Percentiles rank a stretch among this genome's conserved stretches.
phyloP scores from a whole-genome alignment of 2,329 filamentous ascomycete species.

The Bipolaris oryzae region DNA sequence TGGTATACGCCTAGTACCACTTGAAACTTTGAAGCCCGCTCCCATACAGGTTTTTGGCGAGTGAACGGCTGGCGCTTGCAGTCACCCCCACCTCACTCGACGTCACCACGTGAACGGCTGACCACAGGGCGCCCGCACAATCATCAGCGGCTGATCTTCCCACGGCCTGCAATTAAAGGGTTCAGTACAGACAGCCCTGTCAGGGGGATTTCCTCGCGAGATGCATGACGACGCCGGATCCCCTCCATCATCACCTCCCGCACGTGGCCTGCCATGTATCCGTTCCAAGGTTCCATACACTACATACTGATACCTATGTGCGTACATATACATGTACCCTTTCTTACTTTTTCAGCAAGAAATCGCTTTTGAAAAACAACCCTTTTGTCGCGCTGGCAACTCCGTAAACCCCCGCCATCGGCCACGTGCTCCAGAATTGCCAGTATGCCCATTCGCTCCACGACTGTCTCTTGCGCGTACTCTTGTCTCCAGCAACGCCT shows the following conservation, averaged over 20 bases:
- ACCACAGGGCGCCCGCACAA: not conserved
- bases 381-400: conserved; percentile 47
- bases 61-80: not conserved
- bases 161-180: conserved; percentile 4
- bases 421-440: conserved; percentile 45
- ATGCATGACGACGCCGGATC: conserved; percentile 3
- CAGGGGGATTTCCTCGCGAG: conserved; percentile 3
- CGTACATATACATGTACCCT: not conserved
- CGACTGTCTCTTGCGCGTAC: conserved; percentile 14
- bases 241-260: conserved; percentile 8
- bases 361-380: conserved; percentile 40
- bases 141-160: conserved; percentile 1
- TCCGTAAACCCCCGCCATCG: conserved; percentile 49
- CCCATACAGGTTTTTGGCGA: conserved; percentile 4
- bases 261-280: not conserved
- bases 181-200: conserved; percentile 1
- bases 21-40: not conserved
- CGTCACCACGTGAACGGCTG: conserved; percentile 9
- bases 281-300: not conserved
- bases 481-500: conserved; percentile 35
- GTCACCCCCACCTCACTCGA: not conserved
- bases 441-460: conserved; percentile 39
- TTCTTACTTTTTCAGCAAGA: conserved; percentile 39
- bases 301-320: no score
- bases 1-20: no score